Percentiles rank a stretch among this genome's conserved stretches.
Conservation (phyloP, 805 yeast genomes). For the Candida alai region DNA sequence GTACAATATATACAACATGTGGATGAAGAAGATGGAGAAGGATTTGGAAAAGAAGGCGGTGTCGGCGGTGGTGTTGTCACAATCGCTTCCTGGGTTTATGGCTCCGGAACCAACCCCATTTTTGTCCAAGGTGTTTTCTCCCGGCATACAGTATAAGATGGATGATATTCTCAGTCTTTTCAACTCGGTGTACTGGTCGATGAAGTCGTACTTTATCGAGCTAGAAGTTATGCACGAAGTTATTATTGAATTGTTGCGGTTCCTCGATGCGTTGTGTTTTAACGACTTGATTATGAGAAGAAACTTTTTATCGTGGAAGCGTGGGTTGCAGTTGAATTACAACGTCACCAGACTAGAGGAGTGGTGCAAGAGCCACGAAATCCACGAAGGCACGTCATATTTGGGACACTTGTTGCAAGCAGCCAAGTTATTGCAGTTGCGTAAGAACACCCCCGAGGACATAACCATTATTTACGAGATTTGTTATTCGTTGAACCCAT, state of each 20-base stretch:
- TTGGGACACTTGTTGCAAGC: conserved; percentile 88
- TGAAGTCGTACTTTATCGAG: conserved; percentile 88
- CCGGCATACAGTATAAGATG: conserved; percentile 77
- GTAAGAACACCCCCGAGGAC: conserved; percentile 85
- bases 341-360: conserved; percentile 95
- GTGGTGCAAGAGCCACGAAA: conserved; percentile 94
- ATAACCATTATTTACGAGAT: conserved; percentile 90
- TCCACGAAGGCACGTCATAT: conserved; percentile 81
- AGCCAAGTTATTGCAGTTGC: conserved; percentile 85
- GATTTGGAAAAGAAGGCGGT: conserved; percentile 86
- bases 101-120: conserved; percentile 81
- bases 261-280: conserved; percentile 90
- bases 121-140: conserved; percentile 75
- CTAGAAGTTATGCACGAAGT: conserved; percentile 80
- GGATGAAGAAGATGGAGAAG: conserved; percentile 94
- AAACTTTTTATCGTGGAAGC: conserved; percentile 93
- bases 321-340: conserved; percentile 94
- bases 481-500: conserved; percentile 89
- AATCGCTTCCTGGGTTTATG: conserved; percentile 92
- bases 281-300: conserved; percentile 94
- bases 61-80: conserved; percentile 93
- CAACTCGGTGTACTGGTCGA: conserved; percentile 87
- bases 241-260: conserved; percentile 73
- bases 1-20: conserved; percentile 90
- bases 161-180: conserved; percentile 88